Evolutionary conservation across 768 basidiomycete species (phyloP).

Genomic region (Russula dissimulans): DNA sequence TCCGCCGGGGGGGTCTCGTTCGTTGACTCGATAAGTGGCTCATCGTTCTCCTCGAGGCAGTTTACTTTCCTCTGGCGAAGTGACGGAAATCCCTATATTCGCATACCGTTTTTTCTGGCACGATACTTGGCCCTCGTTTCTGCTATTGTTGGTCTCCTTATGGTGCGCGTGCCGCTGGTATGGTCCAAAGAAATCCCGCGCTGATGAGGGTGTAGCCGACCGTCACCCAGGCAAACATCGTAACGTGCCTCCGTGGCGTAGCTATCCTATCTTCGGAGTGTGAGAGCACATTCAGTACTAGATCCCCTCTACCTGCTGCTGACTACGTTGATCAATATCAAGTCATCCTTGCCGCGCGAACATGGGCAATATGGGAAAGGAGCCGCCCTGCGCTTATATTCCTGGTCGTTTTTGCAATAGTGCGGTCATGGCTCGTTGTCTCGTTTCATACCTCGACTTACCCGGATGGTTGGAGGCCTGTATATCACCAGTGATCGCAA

Average conservation of each 20-base stretch:
- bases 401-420: not conserved
- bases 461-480: conserved; percentile 1
- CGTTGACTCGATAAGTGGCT: too few species aligned
- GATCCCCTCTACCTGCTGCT: not conserved
- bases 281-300: not conserved
- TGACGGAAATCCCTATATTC: too few species aligned
- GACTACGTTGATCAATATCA: not conserved
- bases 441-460: not conserved
- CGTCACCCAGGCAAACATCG: not conserved
- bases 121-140: too few species aligned
- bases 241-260: not conserved
- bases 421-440: not conserved
- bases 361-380: conserved; percentile 26
- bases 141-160: too few species aligned
- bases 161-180: too few species aligned
- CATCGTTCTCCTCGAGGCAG: too few species aligned
- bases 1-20: too few species aligned
- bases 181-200: too few species aligned
- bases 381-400: conserved; percentile 11
- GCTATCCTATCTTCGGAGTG: conserved; percentile 2
- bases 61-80: too few species aligned
- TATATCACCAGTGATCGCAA: not conserved
- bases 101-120: too few species aligned
- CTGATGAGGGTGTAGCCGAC: not conserved
- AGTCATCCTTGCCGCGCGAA: conserved; percentile 24